Percentiles rank a stretch among this genome's conserved stretches.
These are phyloP conservation scores for Fraxinus albicans DNA, from an alignment of 305 asterid genomes.

Conservation along the genomic window DNA sequence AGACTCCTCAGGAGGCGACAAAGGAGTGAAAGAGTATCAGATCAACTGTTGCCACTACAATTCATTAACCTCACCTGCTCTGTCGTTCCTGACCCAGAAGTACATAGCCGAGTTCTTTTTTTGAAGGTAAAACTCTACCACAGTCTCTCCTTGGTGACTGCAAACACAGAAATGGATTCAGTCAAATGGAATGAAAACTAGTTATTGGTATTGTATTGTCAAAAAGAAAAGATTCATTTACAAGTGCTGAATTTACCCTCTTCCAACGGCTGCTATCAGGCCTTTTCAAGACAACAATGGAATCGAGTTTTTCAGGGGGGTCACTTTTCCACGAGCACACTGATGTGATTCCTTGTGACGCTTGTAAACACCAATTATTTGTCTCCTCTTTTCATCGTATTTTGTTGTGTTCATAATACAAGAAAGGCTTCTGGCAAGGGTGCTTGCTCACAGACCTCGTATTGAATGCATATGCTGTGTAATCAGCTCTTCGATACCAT, in stretches of 20 bases:
- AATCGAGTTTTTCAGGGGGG: slow-evolving; percentile 52
- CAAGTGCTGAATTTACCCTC: slow-evolving; percentile 41
- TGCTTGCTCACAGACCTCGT: slow-evolving; percentile 79
- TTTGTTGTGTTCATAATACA: slow-evolving; percentile 55
- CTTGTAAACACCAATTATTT: slow-evolving; percentile 63
- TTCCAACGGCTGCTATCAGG: slow-evolving; percentile 68
- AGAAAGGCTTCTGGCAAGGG: slow-evolving; percentile 88
- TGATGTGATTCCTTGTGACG: slow-evolving; percentile 56
- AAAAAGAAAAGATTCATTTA: background rate
- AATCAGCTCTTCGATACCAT: slow-evolving; percentile 82
- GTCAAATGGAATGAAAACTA: background rate
- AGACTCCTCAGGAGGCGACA: background rate
- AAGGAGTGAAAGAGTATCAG: background rate
- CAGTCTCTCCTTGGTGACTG: slow-evolving; percentile 97
- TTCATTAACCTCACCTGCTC: slow-evolving; percentile 59
- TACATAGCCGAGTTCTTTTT: slow-evolving; percentile 44
- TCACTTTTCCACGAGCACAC: slow-evolving; percentile 65
- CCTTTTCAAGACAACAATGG: slow-evolving; percentile 66
- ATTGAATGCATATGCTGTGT: slow-evolving; percentile 89
- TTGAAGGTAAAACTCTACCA: slow-evolving; percentile 75
- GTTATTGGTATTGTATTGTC: background rate
- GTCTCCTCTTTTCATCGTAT: slow-evolving; percentile 55
- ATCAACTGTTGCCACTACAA: slow-evolving; percentile 31
- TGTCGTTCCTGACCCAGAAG: slow-evolving; percentile 79
- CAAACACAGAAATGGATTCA: slow-evolving; percentile 17